Base-by-base conservation (phyloP, 768 basidiomycete genomes). In the Suillus discolor region DNA sequence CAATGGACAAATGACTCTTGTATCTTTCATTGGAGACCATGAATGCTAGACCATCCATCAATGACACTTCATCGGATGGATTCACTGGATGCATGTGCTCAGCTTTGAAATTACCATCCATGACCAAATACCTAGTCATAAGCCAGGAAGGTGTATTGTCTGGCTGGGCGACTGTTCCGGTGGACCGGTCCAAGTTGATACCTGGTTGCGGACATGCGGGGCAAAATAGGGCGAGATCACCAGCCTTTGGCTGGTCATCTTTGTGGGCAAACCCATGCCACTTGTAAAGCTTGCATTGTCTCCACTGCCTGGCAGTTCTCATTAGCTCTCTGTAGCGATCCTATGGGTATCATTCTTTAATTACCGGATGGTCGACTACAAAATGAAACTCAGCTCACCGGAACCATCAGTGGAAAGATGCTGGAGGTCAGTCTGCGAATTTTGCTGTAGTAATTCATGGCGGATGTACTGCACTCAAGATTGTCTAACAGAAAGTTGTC, bases 251-350 rank as follows among this genome's bases (percentile, higher is more conserved):
- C 28, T 31, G 8, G 8, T 44, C 57, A 25, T 60, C 28, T 57
- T 62, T n/a, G 49, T 65, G 15, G 31, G 45, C 34, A 25, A 47
- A 38, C 1, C 71, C 70, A 23, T 53, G n/a, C 64, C 68, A 68
- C 63, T 72, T 74, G 2, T 65, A 45, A 44, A 68, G 42, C n/a
- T 72, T 66, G 3, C 72, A 39, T 39, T 67, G 45, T 4, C 66
- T 34, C 69, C 72, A 73, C 25, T 68, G 28, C 12, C 71, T 55
- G 6, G 66, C 47, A 25, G 69, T 51, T 20, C 71, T 65, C 8
- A 66, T 44, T 7, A 72, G 63, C 47, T 70, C 70, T 13, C 51
- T 18, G 57, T 72, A 73, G 3, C 66, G 53, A 62, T 75, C 62
- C 49, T 62, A 8, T 0, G 36, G 11, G 49, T 54, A 31, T 54